Base-by-base conservation (phyloP, 306 rosid genomes). In the Prunus mongolica region DNA sequence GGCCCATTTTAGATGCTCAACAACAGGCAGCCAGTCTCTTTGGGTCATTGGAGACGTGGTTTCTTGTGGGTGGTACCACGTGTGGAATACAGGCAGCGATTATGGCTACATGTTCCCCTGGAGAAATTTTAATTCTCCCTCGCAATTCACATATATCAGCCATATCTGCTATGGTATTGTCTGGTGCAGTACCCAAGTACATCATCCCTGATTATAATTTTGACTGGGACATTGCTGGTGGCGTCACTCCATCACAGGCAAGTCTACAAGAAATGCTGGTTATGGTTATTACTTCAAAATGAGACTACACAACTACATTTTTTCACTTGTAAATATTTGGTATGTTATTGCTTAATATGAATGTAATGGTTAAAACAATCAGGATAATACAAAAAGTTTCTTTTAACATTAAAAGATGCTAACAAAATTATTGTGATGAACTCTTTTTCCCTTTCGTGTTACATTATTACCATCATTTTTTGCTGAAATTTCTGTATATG, bases 51-150 rank as follows among this genome's bases (percentile, higher is more conserved):
- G 75, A 91, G 73, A 91, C 97, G 66, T 93, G 98, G 98, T 93
- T 93, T 76, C 97, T 93, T 46, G 96, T 93, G 46, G 98, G 97
- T 50, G 98, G 98, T 34, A 86, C 96, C 55, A 93, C 98, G 16
- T 93, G 94, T 79, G 98, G 97, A 72, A 88, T 91, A 73, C 97
- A 93, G 82, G 93, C 98, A 15, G 94, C 96, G 11, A 84, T 86
- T 49, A 91, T 91, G 98, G 90, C 97, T 49, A 86, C 96, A 16
- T 90, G 94, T 82, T 84, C 86, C 3, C 97, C 97, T 0, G 93
- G 97, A 61, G 89, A 91, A 22, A 81, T 41, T 79, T 87, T 93
- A 16, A 84, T 93, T 81, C 88, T 93, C 76, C 93, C 98, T 2
- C 80, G 97, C 74, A 90, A 93, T 84, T 87, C 87, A 67, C 98